A percentile compares a stretch with the other conserved stretches of the same genome.
phyloP scores from a whole-genome alignment of 495 filamentous ascomycete species.

The Trichoderma virens region DNA sequence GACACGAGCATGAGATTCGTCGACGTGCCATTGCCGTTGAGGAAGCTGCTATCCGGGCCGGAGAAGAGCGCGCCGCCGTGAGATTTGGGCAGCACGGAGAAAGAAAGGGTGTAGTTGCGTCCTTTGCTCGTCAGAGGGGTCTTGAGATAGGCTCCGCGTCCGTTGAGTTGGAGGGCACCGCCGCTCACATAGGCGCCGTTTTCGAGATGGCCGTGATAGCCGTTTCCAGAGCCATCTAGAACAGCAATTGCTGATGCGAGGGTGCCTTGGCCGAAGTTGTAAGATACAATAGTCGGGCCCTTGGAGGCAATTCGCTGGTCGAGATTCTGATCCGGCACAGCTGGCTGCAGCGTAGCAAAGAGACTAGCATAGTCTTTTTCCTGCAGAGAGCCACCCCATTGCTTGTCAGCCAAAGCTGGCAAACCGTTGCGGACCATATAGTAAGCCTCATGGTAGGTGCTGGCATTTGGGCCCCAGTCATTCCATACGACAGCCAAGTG shows the following conservation, averaged over 20 bases:
- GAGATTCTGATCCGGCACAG: slow-evolving; percentile 39
- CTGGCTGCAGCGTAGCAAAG: slow-evolving; percentile 30
- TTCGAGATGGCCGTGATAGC: slow-evolving; percentile 26
- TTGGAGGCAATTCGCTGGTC: slow-evolving; percentile 34
- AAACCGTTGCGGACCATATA: slow-evolving; percentile 47
- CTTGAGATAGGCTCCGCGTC: slow-evolving; percentile 14
- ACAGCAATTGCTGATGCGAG: slow-evolving; percentile 27
- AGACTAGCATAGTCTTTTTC: slow-evolving; percentile 31
- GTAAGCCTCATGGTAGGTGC: slow-evolving; percentile 47
- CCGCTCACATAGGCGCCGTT: slow-evolving; percentile 1
- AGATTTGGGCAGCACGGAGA: slow-evolving; percentile 27
- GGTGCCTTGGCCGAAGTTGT: neutral
- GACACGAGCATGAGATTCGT: slow-evolving; percentile 31
- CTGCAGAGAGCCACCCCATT: slow-evolving; percentile 37
- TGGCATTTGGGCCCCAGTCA: slow-evolving; percentile 49
- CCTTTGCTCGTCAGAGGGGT: slow-evolving; percentile 36
- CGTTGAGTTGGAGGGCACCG: slow-evolving; percentile 6
- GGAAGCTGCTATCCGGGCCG: slow-evolving; percentile 37
- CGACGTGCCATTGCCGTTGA: slow-evolving; percentile 16
- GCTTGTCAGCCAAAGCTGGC: slow-evolving; percentile 27
- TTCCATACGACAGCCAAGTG: slow-evolving; percentile 51
- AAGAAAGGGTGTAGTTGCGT: slow-evolving; percentile 35
- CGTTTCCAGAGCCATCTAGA: slow-evolving; percentile 27
- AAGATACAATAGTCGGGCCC: slow-evolving; percentile 28
- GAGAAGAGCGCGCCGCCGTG: slow-evolving; percentile 25